Base-by-base conservation (phyloP, 1,284 basidiomycete genomes). In the Papiliotrema flavescens region DNA sequence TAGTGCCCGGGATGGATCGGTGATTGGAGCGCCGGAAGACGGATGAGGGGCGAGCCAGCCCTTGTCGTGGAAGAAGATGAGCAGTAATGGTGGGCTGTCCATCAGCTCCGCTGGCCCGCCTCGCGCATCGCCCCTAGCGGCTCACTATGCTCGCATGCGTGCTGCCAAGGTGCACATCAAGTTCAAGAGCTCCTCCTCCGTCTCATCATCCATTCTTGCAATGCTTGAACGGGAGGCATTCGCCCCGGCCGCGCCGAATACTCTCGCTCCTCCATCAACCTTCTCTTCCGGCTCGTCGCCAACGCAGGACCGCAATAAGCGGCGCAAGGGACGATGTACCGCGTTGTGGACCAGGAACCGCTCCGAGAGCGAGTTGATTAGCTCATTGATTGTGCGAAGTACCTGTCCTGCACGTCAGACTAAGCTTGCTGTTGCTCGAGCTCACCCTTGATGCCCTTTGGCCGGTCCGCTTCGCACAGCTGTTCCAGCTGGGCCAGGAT, bases 1-100 rank as follows among this genome's bases (percentile, higher is more conserved):
- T 14, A 64, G 53, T 1, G 59, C 52, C 20, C 64, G 54, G 4
- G 56, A 43, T 5, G 22, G 85, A n/a, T 85, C 28, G 79, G 81
- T 22, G 57, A 69, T 85, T 7, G 60, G 48, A 5, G 57, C 55
- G 47, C 50, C 39, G 24, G 62, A 44, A 41, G 57, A 55, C 34
- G 63, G 51, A 47, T 63, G 52, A 8, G 64, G 43, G 44, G 56
- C 41, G 28, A 65, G 61, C 72, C 72, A 72, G 44, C 68, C 64
- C 66, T 89, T 93, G 70, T 95, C 91, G 68, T 94, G 90, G 72
- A 96, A 93, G 79, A 96, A 96, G 60, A 97, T 94, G 82, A 95
- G 88, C 39, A 97, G 83, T 1, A 97, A 79, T 65, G 94, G 90
- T 4, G 90, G 86, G 72, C 74, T 75, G 39, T 7, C 20, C 5